Base-by-base conservation (phyloP, 495 filamentous ascomycete species). In the Tuber microsphaerosporum region DNA sequence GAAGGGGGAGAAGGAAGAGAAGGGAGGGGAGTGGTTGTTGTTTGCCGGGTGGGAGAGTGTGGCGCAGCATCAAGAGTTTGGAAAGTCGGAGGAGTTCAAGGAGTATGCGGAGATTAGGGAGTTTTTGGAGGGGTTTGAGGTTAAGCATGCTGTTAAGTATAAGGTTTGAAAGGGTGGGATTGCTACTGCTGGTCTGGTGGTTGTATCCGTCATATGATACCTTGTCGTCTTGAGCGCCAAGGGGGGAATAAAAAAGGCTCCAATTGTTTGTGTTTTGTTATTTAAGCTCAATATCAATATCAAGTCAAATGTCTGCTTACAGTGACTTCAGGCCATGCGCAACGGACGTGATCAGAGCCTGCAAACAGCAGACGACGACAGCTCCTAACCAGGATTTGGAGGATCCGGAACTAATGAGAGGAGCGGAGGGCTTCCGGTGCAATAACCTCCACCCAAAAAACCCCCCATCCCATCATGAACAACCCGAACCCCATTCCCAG, bases 31-130 rank as follows among this genome's bases (percentile, higher is more conserved):
- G 70, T 78, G 75, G 75, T 17, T 79, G 43, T 73, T 75, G 20
- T 79, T 79, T 51, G 22, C 56, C 2, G 76, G 75, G 20, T 79
- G 72, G 42, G 9, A 45, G 41, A 51, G 75, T 19, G 75, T 73
- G 19, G 31, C 74, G 26, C 56, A 79, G 16, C 73, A 79, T 44
- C 14, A 42, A 9, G 77, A 70, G 41, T 70, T 78, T 75, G 44
- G 70, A 22, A 75, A 44, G 46, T 48, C 75, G 7, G 73, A 73
- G 48, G 37, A 12, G 17, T 78, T 76, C 43, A 41, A 76, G 16
- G 65, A 76, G 65, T 78, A 79, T 79, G 72, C 22, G 44, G 77
- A 70, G 61, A 71, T 79, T 8, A 78, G 45, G 2, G 76, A 69
- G 61, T 75, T 79, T 79, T 70, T 79, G 70, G 73, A 73, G 44